A percentile compares a stretch with the other conserved stretches of the same genome.
These are phyloP conservation scores for Yarrowia alimentaria DNA, from an alignment of 805 yeast species.

Conservation along the genomic window DNA sequence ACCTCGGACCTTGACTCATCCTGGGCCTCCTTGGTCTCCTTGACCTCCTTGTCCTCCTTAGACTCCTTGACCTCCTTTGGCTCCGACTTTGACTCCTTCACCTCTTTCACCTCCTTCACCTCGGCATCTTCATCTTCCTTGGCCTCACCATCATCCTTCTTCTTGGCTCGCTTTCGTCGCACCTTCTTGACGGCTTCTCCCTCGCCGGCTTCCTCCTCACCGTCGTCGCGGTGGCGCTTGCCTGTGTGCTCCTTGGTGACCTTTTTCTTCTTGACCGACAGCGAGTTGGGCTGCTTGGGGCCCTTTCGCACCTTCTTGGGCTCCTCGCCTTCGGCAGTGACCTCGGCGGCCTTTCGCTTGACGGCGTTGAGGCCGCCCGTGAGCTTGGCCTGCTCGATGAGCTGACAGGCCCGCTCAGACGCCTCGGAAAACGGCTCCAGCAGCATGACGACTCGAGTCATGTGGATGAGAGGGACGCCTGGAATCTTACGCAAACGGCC, in stretches of 20 bases:
- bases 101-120: background rate
- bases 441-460: conserved; percentile 89
- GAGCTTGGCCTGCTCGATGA: conserved; percentile 65
- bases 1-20: background rate
- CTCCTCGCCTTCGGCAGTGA: conserved; percentile 33
- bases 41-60: background rate
- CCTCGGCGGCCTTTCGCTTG: conserved; percentile 33
- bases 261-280: conserved; percentile 80
- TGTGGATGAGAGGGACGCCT: conserved; percentile 84
- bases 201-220: background rate
- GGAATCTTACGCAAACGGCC: conserved; percentile 70
- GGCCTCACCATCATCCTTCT: conserved; percentile 26
- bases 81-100: background rate
- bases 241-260: conserved; percentile 29
- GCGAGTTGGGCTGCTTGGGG: conserved; percentile 83
- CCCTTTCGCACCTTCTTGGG: conserved; percentile 45
- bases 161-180: conserved; percentile 34
- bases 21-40: conserved; percentile 2
- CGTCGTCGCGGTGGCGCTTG: conserved; percentile 10
- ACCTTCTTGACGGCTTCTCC: conserved; percentile 8
- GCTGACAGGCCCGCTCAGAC: conserved; percentile 50
- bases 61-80: no score
- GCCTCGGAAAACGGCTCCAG: conserved; percentile 89
- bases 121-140: background rate
- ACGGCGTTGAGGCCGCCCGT: conserved; percentile 71